These are phyloP conservation scores for Acanthamoeba divionensis DNA, from an alignment of 208 protist species.

Conservation along the genomic window DNA sequence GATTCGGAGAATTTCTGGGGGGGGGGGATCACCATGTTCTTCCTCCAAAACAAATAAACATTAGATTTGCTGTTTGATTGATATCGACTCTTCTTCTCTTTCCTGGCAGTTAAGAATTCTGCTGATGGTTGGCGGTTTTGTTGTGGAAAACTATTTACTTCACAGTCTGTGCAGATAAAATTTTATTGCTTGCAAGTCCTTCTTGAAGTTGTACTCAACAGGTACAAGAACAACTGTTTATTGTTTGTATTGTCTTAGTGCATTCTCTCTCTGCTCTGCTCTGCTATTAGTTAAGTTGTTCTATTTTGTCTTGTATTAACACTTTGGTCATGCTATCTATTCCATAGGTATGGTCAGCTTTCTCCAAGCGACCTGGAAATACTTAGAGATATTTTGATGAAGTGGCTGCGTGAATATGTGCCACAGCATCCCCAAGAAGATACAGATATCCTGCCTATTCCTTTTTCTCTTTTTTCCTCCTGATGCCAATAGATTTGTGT, in stretches of 20 bases:
- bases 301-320: background rate
- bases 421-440: conserved; percentile 26
- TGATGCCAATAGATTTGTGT: background rate
- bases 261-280: background rate
- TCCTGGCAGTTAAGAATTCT: background rate
- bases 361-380: background rate
- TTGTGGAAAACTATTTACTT: conserved; percentile 48
- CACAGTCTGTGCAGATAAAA: conserved; percentile 48
- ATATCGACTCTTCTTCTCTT: background rate
- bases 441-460: background rate
- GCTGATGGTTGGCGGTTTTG: conserved; percentile 62
- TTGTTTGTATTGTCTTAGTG: background rate
- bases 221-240: background rate
- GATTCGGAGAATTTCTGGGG: too few species aligned
- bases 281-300: background rate
- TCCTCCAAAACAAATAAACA: background rate
- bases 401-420: conserved; percentile 53
- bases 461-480: background rate
- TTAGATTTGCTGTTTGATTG: background rate
- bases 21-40: too few species aligned
- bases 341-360: conserved; percentile 41
- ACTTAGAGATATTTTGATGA: conserved; percentile 48
- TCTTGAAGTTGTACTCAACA: conserved; percentile 52
- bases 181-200: conserved; percentile 68
- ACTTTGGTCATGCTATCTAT: background rate